A percentile compares a stretch with the other conserved stretches of the same genome.
phyloP scores from a whole-genome alignment of 192 early-diverging fungal genomes.

The Mortierella alpina region DNA sequence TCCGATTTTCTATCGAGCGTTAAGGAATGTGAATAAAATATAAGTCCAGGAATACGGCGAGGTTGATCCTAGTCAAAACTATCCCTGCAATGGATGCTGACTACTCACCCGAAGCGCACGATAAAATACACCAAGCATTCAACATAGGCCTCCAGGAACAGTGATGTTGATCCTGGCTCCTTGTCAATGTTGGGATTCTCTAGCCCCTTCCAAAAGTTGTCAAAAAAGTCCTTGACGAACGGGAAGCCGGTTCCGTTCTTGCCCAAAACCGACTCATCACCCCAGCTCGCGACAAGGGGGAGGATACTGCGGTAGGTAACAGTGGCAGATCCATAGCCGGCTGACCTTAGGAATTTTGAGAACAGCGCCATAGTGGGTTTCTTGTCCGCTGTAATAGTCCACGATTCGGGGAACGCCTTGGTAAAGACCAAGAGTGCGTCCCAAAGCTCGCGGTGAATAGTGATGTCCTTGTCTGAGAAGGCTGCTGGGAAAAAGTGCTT shows the following conservation, averaged over 20 bases:
- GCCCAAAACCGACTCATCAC: conserved; percentile 35
- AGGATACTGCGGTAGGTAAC: conserved; percentile 83
- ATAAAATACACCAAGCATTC: conserved; percentile 75
- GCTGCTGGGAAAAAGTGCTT: conserved; percentile 69
- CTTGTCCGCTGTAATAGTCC: conserved; percentile 65
- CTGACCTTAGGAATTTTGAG: conserved; percentile 73
- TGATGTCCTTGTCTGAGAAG: conserved; percentile 80
- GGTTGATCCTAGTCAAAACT: not conserved
- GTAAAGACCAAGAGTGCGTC: conserved; percentile 85
- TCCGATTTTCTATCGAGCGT: conserved; percentile 24
- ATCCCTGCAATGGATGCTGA: not conserved
- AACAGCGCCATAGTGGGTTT: conserved; percentile 72
- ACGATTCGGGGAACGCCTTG: conserved; percentile 73
- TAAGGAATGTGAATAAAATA: not conserved
- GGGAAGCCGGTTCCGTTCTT: conserved; percentile 50
- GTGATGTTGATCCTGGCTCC: conserved; percentile 42
- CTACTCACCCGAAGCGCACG: conserved; percentile 52
- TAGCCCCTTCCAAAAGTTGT: conserved; percentile 69
- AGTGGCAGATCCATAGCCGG: conserved; percentile 71
- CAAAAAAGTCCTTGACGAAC: conserved; percentile 71
- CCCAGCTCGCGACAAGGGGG: conserved; percentile 66
- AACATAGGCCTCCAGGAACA: conserved; percentile 70
- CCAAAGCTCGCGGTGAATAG: conserved; percentile 86
- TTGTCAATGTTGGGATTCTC: conserved; percentile 59
- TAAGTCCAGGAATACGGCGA: no score